Percentiles rank a stretch among this genome's conserved stretches.
Evolutionary conservation across 495 filamentous ascomycete species (phyloP).

Genomic region (Podospora conica): DNA sequence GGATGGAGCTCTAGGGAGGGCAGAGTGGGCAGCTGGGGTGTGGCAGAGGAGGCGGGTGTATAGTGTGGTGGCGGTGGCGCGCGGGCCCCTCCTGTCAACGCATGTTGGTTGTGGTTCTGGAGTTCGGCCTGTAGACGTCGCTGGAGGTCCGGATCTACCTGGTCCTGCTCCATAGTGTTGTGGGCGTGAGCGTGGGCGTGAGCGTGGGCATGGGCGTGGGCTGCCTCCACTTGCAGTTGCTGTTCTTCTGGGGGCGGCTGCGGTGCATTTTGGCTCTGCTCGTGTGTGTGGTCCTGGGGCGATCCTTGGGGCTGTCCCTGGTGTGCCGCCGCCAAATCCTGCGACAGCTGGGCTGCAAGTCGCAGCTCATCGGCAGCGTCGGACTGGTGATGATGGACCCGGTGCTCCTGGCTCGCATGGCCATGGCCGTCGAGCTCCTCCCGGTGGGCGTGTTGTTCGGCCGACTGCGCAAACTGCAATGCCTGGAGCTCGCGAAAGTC

Average conservation of each 20-base stretch:
- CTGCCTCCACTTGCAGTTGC: not conserved
- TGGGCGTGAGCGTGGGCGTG: conserved; percentile 19
- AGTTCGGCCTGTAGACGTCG: conserved; percentile 29
- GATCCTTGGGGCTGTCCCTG: conserved; percentile 13
- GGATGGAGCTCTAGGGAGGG: conserved; percentile 20
- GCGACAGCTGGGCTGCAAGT: conserved; percentile 47
- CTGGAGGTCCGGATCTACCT: conserved; percentile 23
- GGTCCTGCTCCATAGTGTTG: not conserved
- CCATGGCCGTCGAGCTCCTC: conserved; percentile 24
- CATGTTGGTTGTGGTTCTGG: conserved; percentile 27
- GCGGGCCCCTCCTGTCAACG: conserved; percentile 12
- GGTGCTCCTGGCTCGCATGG: conserved; percentile 25
- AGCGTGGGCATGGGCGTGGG: conserved; percentile 18
- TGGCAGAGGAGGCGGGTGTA: conserved; percentile 14
- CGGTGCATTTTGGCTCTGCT: not conserved
- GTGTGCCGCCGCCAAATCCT: conserved; percentile 33
- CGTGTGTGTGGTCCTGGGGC: conserved; percentile 4
- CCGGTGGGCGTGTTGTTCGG: conserved; percentile 22
- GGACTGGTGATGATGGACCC: conserved; percentile 25
- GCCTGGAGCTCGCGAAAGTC: conserved; percentile 12
- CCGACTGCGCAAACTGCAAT: conserved; percentile 21
- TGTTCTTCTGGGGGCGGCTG: not conserved
- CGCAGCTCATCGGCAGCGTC: conserved; percentile 45
- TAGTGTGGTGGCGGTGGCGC: conserved; percentile 14
- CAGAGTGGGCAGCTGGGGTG: conserved; percentile 29